A percentile compares a stretch with the other conserved stretches of the same genome.
These are phyloP conservation scores for Gymnopilus junonius DNA, from an alignment of 768 basidiomycete species.

Conservation along the genomic window DNA sequence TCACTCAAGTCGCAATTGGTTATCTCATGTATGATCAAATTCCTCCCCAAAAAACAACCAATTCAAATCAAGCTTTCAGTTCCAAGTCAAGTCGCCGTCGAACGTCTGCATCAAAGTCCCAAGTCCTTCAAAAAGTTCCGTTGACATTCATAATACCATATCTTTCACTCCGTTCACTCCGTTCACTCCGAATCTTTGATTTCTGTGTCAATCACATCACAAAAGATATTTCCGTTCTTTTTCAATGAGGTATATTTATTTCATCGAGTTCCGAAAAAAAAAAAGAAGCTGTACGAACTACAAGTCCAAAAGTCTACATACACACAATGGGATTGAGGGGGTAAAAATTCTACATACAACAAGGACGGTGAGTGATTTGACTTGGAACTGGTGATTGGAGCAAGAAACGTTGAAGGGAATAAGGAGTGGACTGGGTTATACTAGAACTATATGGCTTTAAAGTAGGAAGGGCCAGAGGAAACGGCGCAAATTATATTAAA, in stretches of 20 bases:
- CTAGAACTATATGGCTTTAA: background rate
- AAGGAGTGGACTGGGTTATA: background rate
- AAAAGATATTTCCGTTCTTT: background rate
- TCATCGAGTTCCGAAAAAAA: background rate
- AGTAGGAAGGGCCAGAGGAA: background rate
- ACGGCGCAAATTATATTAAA: background rate
- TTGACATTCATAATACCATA: background rate
- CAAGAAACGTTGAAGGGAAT: background rate
- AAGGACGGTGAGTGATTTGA: background rate
- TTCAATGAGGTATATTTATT: slow-evolving; percentile 1
- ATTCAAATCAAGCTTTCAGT: background rate
- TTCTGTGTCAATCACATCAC: background rate
- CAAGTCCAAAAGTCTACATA: background rate
- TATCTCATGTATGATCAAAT: no score
- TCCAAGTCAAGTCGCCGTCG: background rate
- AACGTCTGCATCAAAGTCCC: background rate
- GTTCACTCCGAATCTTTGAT: background rate
- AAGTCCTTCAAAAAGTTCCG: background rate
- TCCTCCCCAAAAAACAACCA: background rate
- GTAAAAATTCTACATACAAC: slow-evolving; percentile 6
- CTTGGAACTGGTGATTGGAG: background rate
- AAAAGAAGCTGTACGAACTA: background rate
- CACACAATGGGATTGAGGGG: background rate
- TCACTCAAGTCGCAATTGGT: no score
- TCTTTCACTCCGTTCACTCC: background rate